These are phyloP conservation scores for Proliferodiscus dingleyae DNA, from an alignment of 2,329 filamentous ascomycete genomes.

Conservation along the genomic window DNA sequence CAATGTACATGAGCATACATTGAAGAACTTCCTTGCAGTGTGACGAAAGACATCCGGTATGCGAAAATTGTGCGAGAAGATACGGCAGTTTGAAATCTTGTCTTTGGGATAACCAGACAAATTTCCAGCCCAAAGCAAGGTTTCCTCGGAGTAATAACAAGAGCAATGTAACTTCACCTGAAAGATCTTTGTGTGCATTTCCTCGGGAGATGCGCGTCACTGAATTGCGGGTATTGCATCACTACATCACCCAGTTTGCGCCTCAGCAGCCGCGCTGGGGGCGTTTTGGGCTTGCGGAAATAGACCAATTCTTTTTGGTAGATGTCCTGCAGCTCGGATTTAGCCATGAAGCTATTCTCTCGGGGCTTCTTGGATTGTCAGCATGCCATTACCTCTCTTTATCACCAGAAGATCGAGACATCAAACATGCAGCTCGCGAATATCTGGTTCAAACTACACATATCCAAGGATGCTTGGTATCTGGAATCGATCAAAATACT, in stretches of 20 bases:
- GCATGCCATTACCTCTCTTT: slow-evolving; percentile 1
- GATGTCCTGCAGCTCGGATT: neutral
- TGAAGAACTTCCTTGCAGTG: neutral
- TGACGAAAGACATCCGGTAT: slow-evolving; percentile 1
- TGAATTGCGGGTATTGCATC: neutral
- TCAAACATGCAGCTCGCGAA: neutral
- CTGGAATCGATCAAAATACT: neutral
- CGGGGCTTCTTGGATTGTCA: neutral
- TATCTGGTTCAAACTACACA: neutral
- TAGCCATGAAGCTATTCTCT: neutral
- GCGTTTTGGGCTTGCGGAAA: neutral
- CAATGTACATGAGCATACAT: neutral
- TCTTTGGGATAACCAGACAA: neutral
- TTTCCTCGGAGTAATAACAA: neutral
- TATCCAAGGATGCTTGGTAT: neutral
- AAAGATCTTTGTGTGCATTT: neutral
- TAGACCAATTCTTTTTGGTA: neutral
- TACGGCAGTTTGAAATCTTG: neutral
- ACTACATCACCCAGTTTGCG: neutral
- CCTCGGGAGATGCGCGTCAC: neutral
- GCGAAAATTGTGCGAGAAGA: neutral
- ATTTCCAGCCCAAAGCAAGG: neutral
- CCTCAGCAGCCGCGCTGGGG: neutral
- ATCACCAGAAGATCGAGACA: neutral
- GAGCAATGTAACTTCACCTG: neutral